These are phyloP conservation scores for Boletellus ananiceps DNA, from an alignment of 768 basidiomycete genomes.

Conservation along the genomic window DNA sequence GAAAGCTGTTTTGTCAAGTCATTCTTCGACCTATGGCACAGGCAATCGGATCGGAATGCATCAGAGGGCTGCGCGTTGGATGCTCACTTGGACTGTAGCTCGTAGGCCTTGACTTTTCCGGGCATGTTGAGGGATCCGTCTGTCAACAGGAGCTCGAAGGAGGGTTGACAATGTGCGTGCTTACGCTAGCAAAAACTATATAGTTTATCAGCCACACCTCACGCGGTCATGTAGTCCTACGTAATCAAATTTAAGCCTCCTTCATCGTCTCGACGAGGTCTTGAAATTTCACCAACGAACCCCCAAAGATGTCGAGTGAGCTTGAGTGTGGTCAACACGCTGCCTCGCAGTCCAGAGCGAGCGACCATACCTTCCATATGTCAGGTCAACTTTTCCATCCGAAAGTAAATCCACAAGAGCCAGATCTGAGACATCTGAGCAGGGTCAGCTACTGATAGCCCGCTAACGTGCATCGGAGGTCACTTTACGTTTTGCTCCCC, in stretches of 20 bases:
- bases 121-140: constrained; percentile 56
- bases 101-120: constrained; percentile 93
- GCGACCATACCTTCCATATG: constrained; percentile 34
- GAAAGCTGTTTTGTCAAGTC: constrained; percentile 91
- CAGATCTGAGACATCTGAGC: constrained; percentile 72
- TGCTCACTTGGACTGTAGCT: constrained; percentile 90
- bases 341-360: background rate
- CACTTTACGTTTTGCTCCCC: constrained; percentile 79
- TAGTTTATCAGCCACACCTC: constrained; percentile 43
- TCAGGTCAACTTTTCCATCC: constrained; percentile 59
- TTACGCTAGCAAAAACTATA: constrained; percentile 33
- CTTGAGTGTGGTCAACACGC: constrained; percentile 24
- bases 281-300: constrained; percentile 55
- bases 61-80: background rate
- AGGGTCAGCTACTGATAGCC: constrained; percentile 1
- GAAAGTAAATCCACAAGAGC: constrained; percentile 77
- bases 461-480: background rate
- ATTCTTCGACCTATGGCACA: constrained; percentile 74
- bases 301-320: constrained; percentile 70
- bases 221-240: constrained; percentile 18
- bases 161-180: constrained; percentile 20
- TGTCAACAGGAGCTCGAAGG: constrained; percentile 32
- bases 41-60: constrained; percentile 8
- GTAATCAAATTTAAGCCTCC: background rate
- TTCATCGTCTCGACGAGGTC: constrained; percentile 39